Base-by-base conservation (phyloP, 352 stramenopile genomes). In the Globisporangium spiculum region DNA sequence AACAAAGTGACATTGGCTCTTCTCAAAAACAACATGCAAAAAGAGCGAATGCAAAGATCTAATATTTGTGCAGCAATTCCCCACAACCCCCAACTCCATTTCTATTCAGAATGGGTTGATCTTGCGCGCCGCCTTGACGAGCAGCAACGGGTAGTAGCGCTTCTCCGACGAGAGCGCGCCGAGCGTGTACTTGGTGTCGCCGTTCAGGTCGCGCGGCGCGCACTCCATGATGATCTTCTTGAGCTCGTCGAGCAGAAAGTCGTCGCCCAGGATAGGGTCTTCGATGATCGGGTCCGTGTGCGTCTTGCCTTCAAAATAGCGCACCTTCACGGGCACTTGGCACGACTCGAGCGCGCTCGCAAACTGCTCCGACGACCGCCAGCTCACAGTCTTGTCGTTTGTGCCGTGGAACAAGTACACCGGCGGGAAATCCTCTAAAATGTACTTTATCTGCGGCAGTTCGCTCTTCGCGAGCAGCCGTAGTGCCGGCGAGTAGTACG, bases 251-350 rank as follows among this genome's bases (percentile, higher is more conserved):
- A 92, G 61, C 48, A 92, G 48, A 46, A 87, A 79, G 64, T 92
- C 79, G 68, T 92, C 80, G 56, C 84, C 84, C 20, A 79, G 60
- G 36, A 90, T 92, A 12, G 84, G 84, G 68, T 92, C 84, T 68
- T 98, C 93, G 57, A 98, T 88, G 69, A 98, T 98, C 26, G 92
- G 89, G 76, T 98, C 93, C 5, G 93, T 98, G 72, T 98, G 93
- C 20, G 83, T 92, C 84, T 93, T 97, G 65, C 75, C 76, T 22
- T 84, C 65, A 56, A 97, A 98, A 38, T 84, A 87, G 44, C 83
- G 74, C 53, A 80, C 77, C n/a, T 77, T 76, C 16, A 93, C 85
- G 5, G 63, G 66, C 8, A 87, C 65, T 4, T 68, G 74, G 55
- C 81, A 85, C 8, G 78, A 63, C 60, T 75, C 55, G 30, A 94